Percentiles rank a stretch among this genome's conserved stretches.
phyloP scores from a whole-genome alignment of 768 basidiomycete genomes.

The Leccinum rimulosum region DNA sequence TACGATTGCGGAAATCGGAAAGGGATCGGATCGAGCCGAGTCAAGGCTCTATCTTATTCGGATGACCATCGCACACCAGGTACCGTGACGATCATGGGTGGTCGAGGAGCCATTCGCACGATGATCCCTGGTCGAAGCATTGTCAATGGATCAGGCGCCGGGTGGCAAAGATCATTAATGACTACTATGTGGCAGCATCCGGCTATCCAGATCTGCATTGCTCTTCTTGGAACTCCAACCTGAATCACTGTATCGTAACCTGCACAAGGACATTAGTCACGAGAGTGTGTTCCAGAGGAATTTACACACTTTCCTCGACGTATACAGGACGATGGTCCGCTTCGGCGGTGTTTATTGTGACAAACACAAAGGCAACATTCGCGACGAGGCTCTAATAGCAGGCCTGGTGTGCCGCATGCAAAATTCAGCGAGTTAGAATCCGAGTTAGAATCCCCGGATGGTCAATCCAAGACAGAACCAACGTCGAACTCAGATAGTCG shows the following conservation, averaged over 20 bases:
- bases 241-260: constrained; percentile 61
- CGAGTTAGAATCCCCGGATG: constrained; percentile 67
- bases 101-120: neutral
- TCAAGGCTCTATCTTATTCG: no score
- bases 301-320: constrained; percentile 51
- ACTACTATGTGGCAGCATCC: constrained; percentile 23
- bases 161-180: no score
- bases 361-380: constrained; percentile 67
- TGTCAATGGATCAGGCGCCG: no score
- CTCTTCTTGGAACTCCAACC: neutral
- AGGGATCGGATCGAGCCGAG: neutral
- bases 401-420: constrained; percentile 54
- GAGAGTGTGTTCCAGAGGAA: neutral
- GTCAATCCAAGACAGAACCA: constrained; percentile 47
- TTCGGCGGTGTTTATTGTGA: constrained; percentile 71
- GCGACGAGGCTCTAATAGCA: constrained; percentile 61
- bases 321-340: constrained; percentile 77
- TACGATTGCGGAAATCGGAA: neutral
- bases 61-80: no score
- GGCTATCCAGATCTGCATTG: constrained; percentile 56
- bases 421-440: constrained; percentile 67
- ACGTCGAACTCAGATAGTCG: neutral
- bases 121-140: neutral
- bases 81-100: no score
- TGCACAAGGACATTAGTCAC: constrained; percentile 16